Base-by-base conservation (phyloP, 148 eudicot species). In the Rhododendron mucronatum region DNA sequence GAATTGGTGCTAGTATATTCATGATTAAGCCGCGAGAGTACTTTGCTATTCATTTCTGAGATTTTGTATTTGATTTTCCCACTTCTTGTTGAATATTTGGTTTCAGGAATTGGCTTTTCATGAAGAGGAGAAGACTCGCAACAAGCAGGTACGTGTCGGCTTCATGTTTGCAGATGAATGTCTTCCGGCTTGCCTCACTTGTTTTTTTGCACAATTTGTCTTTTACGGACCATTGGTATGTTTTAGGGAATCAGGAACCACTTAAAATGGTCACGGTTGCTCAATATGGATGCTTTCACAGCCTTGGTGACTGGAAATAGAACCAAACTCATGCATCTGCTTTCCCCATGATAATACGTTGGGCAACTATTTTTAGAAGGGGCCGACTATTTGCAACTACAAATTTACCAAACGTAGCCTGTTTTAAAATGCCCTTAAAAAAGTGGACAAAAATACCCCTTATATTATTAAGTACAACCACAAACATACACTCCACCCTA, bases 91-190 rank as follows among this genome's bases (percentile, higher is more conserved):
- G 13, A 65, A 63, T 80, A 71, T 90, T 33, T 78, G 85, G 45
- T 85, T 87, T 37, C 91, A 92, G 94, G 94, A 92, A 85, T 86
- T 90, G 84, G 88, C 91, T 80, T 87, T 91, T 79, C 87, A 87
- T 61, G 93, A 91, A 82, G 91, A 88, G 83, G 93, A 90, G 89
- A 88, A 88, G 86, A 86, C 74, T 77, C 92, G 89, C 81, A 92
- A 91, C 83, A 89, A 87, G 91, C 89, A 91, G 94, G 94, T 89
- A 33, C 30, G 84, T 82, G 45, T 41, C 50, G 6, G 33, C 51
- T 82, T 51, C 47, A 35, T 75, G 50, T 78, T 84, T 84, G 23
- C n/a, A 55, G 80, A 73, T 73, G 30, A 13, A 39, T 45, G 3
- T 21, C 5, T 75, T 21, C 23, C 5, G 21, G 41, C 83, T 33